phyloP scores from a whole-genome alignment of 2,329 filamentous ascomycete species.

The Trichophyton benhamiae region DNA sequence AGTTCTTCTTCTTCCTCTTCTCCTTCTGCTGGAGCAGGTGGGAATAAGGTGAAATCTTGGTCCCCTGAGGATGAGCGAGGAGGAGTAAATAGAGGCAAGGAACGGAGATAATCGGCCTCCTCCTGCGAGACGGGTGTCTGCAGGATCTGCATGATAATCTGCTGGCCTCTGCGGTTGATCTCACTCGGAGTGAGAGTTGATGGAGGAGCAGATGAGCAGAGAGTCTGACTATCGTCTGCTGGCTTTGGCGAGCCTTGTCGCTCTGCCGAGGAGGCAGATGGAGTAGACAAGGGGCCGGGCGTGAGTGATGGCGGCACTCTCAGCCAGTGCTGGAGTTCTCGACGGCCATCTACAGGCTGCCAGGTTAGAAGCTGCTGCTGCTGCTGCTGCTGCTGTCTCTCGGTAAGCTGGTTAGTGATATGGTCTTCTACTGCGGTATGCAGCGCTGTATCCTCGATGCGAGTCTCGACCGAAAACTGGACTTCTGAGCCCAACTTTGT shows the following conservation, averaged over 20 bases:
- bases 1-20: background rate
- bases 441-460: background rate
- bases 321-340: background rate
- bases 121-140: background rate
- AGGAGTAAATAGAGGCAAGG: background rate
- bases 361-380: background rate
- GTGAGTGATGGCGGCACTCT: background rate
- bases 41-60: background rate
- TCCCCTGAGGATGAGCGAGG: background rate
- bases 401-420: background rate
- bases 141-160: background rate
- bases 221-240: background rate
- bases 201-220: background rate
- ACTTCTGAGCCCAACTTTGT: background rate
- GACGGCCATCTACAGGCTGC: too few relatives aligned
- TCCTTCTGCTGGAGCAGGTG: background rate
- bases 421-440: too few relatives aligned
- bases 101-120: background rate
- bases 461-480: background rate
- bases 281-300: background rate
- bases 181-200: background rate
- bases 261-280: background rate
- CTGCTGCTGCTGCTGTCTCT: background rate
- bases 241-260: background rate
- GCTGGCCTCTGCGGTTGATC: background rate